phyloP scores from a whole-genome alignment of 352 stramenopile genomes.

The Phytophthora palmivora region DNA sequence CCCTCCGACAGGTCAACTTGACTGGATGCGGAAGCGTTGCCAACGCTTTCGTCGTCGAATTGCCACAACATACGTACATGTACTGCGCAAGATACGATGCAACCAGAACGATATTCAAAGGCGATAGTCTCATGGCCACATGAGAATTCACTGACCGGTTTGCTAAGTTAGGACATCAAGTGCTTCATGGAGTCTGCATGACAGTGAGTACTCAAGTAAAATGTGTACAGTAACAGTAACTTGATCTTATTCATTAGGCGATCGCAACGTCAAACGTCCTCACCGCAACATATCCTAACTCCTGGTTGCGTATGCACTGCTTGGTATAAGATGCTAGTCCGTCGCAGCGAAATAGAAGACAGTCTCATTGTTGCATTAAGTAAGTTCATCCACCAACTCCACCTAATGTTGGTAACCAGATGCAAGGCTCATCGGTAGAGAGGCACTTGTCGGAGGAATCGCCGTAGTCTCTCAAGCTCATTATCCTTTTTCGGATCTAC shows the following conservation, averaged over 20 bases:
- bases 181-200: too few relatives aligned
- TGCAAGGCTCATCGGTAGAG: conserved; percentile 1
- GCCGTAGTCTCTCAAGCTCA: background rate
- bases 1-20: conserved; percentile 14
- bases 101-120: background rate
- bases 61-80: background rate
- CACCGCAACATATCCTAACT: too few relatives aligned
- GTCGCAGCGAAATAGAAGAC: background rate
- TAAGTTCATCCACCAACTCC: background rate
- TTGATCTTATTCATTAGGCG: too few relatives aligned
- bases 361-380: background rate
- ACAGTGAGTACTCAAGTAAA: too few relatives aligned
- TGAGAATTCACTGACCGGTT: too few relatives aligned
- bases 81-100: background rate
- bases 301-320: background rate
- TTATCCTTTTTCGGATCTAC: conserved; percentile 5
- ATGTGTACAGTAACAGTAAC: too few relatives aligned
- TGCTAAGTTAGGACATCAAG: too few relatives aligned
- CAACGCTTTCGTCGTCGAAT: conserved; percentile 6
- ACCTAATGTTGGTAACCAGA: background rate
- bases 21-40: conserved; percentile 7
- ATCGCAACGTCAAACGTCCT: too few relatives aligned
- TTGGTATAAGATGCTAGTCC: background rate
- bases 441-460: background rate
- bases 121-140: too few relatives aligned